Conservation (phyloP, 306 rosid genomes). For the Argentina anserina region DNA sequence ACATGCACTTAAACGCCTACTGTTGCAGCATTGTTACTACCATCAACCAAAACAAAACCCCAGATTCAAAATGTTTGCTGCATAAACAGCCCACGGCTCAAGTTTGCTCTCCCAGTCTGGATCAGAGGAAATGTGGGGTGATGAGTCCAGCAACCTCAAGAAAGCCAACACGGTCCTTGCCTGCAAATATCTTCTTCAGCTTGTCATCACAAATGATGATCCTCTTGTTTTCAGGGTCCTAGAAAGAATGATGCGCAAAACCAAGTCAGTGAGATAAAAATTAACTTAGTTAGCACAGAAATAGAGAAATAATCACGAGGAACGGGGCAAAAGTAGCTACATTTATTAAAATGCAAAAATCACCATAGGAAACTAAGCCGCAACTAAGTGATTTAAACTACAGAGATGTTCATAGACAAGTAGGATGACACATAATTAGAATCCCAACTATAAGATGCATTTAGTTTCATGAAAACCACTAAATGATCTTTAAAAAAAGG, state of each 20-base stretch:
- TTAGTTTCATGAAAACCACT: background rate
- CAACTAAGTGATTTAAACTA: background rate
- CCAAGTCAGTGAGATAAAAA: constrained; percentile 13
- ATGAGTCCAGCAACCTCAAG: constrained; percentile 84
- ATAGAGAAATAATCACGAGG: background rate
- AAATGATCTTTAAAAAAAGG: background rate
- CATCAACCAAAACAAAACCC: constrained; percentile 36
- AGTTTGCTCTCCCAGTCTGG: constrained; percentile 5
- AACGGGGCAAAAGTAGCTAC: background rate
- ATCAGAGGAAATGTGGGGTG: constrained; percentile 75
- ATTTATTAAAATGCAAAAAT: background rate
- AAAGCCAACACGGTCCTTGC: constrained; percentile 69
- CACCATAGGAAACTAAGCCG: background rate
- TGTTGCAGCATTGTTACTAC: constrained; percentile 11
- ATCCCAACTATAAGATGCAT: background rate
- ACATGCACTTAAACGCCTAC: constrained; percentile 31
- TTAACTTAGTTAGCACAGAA: background rate
- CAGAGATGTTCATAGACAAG: background rate
- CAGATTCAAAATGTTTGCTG: constrained; percentile 26
- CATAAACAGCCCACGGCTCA: constrained; percentile 9
- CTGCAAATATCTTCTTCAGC: constrained; percentile 85
- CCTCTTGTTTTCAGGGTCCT: constrained; percentile 85
- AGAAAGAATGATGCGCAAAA: constrained; percentile 13
- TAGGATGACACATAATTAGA: background rate
- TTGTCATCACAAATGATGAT: constrained; percentile 72